Conservation (phyloP, 2,329 filamentous ascomycete genomes). For the Venturia oleaginea region DNA sequence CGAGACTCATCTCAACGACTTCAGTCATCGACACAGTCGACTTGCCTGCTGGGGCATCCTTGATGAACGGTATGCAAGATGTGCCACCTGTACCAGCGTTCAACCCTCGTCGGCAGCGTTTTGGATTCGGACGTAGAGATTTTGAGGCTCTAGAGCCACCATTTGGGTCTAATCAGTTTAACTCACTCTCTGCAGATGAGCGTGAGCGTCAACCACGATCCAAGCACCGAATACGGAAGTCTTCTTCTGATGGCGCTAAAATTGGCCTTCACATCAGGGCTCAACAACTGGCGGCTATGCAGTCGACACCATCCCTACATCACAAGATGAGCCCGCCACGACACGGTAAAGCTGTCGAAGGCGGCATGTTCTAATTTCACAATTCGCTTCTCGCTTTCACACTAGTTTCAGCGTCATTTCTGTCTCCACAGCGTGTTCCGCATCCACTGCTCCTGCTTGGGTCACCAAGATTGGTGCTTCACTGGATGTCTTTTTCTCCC, state of each 20-base stretch:
- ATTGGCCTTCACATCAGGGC: conserved; percentile 23
- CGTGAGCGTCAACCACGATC: conserved; percentile 4
- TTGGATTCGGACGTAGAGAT: conserved; percentile 29
- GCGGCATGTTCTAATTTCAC: conserved; percentile 15
- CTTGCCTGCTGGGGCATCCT: conserved; percentile 45
- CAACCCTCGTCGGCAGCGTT: conserved; percentile 49
- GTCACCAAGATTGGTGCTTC: background rate
- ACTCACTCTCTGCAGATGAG: conserved; percentile 11
- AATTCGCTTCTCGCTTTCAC: background rate
- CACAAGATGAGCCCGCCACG: conserved; percentile 11
- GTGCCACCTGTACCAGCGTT: conserved; percentile 48
- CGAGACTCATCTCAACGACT: conserved; percentile 44
- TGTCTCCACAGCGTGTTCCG: background rate
- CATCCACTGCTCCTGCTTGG: background rate
- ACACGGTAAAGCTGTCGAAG: conserved; percentile 9
- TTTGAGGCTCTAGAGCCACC: background rate
- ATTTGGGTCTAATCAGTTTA: background rate
- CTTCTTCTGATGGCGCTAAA: conserved; percentile 13
- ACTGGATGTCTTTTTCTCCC: too few species aligned
- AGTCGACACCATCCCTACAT: conserved; percentile 16
- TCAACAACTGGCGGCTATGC: conserved; percentile 22
- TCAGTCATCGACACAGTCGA: conserved; percentile 50
- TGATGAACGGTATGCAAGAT: conserved; percentile 42
- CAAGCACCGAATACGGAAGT: conserved; percentile 11
- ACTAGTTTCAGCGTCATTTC: background rate